A percentile compares a stretch with the other conserved stretches of the same genome.
Evolutionary conservation across 192 early-diverging fungal genomes (phyloP).

Genomic region (Spinellus fusiger): DNA sequence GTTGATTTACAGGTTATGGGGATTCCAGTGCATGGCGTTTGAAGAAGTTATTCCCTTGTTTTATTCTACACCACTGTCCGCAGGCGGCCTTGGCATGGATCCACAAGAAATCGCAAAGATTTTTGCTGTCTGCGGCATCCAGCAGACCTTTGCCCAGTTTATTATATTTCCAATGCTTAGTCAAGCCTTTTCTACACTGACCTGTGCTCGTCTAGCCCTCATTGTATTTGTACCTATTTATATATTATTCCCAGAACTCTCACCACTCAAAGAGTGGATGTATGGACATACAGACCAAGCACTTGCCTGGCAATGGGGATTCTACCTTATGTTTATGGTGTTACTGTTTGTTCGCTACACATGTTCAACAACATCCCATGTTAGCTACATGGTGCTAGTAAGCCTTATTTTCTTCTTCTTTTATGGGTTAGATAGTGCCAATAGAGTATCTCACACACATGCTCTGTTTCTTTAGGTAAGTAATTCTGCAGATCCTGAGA

Average conservation of each 20-base stretch:
- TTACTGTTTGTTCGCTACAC: constrained; percentile 9
- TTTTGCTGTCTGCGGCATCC: constrained; percentile 36
- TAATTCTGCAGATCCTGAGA: constrained; percentile 41
- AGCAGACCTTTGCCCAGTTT: constrained; percentile 39
- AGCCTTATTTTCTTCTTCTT: background rate
- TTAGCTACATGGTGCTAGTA: background rate
- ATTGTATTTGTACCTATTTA: constrained; percentile 36
- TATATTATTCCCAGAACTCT: constrained; percentile 28
- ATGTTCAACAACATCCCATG: background rate
- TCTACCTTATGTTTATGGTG: constrained; percentile 5
- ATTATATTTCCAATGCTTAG: constrained; percentile 37
- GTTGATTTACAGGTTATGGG: constrained; percentile 14
- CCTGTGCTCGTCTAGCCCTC: constrained; percentile 25
- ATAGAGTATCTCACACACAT: no score
- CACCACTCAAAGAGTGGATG: constrained; percentile 19
- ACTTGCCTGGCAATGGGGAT: constrained; percentile 9
- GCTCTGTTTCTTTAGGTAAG: no score
- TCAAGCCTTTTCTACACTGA: constrained; percentile 23
- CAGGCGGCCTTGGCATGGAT: constrained; percentile 41
- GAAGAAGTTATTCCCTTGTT: constrained; percentile 40
- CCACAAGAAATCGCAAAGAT: constrained; percentile 36
- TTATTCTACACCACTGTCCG: constrained; percentile 11
- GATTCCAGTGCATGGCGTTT: constrained; percentile 42
- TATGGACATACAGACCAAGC: constrained; percentile 4
- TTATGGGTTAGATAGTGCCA: no score